Conservation (phyloP, 768 basidiomycete species). For the Rhizopogon vinicolor region DNA sequence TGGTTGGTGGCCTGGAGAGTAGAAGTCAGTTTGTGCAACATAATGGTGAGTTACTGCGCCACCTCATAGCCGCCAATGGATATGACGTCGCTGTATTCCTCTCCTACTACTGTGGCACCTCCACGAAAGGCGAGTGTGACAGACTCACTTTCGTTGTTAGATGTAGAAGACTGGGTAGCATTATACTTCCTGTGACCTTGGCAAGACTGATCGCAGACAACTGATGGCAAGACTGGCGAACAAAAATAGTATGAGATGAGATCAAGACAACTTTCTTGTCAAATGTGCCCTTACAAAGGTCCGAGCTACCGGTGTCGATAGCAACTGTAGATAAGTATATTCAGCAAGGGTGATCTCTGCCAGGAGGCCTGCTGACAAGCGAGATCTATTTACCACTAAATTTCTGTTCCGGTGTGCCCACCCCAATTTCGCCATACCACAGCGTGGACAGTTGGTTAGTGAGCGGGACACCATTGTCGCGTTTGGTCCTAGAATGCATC, state of each 20-base stretch:
- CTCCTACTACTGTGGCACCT: too few relatives aligned
- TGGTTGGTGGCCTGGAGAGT: too few relatives aligned
- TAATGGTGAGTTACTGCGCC: too few relatives aligned
- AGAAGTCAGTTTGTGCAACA: too few relatives aligned
- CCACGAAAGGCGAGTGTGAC: too few relatives aligned
- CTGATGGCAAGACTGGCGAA: too few relatives aligned
- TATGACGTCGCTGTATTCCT: too few relatives aligned
- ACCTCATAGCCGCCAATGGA: too few relatives aligned
- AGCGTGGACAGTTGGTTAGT: conserved; percentile 24
- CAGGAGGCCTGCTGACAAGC: not conserved
- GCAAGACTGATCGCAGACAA: too few relatives aligned
- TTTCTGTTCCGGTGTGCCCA: conserved; percentile 40
- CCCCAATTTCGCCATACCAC: conserved; percentile 9
- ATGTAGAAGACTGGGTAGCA: too few relatives aligned
- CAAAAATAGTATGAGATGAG: conserved; percentile 4
- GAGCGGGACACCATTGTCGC: conserved; percentile 14
- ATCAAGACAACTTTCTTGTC: conserved; percentile 7
- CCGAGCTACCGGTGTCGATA: conserved; percentile 34
- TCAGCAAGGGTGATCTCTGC: not conserved
- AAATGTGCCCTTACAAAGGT: not conserved
- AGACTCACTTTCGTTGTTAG: too few relatives aligned
- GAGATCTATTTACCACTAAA: conserved; percentile 29
- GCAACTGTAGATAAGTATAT: conserved; percentile 25
- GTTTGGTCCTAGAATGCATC: not conserved
- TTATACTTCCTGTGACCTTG: too few relatives aligned